Evolutionary conservation across 1,284 basidiomycete species (phyloP).

Genomic region (Leccinum colubrinum): DNA sequence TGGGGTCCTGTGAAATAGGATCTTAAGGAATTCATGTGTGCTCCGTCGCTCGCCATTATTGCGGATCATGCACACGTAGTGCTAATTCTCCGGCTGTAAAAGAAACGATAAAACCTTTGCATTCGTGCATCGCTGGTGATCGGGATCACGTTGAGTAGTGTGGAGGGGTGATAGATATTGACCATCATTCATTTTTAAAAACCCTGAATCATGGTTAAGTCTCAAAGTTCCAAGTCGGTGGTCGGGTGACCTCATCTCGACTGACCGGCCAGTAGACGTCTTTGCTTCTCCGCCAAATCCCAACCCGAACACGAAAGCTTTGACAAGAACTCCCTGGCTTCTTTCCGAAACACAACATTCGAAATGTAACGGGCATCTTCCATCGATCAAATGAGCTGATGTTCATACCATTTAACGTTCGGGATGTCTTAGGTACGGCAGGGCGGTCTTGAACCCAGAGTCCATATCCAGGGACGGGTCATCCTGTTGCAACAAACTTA

Average conservation of each 20-base stretch:
- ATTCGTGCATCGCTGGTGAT: constrained; percentile 46
- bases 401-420: no score
- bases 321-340: no score
- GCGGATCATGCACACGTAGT: constrained; percentile 33
- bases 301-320: no score
- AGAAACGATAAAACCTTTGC: constrained; percentile 47
- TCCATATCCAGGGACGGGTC: no score
- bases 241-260: background rate
- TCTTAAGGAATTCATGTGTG: constrained; percentile 35
- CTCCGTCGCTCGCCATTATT: constrained; percentile 24
- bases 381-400: no score
- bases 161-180: constrained; percentile 46
- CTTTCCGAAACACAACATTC: no score
- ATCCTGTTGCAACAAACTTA: no score
- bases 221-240: background rate
- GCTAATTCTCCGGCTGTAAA: constrained; percentile 43
- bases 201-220: constrained; percentile 19
- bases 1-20: constrained; percentile 34
- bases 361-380: no score
- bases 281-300: background rate
- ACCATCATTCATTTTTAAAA: constrained; percentile 58
- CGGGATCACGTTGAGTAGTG: constrained; percentile 43
- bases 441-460: no score
- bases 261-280: constrained; percentile 26
- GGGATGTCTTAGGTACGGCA: no score